Base-by-base conservation (phyloP, 441 rosid genomes). In the Populus hybrid region DNA sequence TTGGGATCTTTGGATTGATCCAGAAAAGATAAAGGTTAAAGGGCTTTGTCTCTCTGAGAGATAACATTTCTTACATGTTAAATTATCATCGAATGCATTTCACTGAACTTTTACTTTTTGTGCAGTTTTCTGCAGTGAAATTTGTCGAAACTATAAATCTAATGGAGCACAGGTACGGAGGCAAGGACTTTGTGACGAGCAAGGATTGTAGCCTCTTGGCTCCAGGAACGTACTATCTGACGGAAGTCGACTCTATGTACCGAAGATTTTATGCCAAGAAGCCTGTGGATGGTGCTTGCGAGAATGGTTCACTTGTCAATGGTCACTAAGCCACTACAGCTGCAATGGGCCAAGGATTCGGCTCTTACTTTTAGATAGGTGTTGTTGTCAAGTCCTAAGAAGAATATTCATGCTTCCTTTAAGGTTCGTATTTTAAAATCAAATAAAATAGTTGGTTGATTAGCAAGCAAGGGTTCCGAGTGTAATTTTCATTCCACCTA, bases 101-200 rank as follows among this genome's bases (percentile, higher is more conserved):
- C 75, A 56, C 75, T 67, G 12, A 72, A 2, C 29, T 33, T 21
- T 9, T n/a, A 10, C 40, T 69, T 35, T 35, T 16, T n/a, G n/a
- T 86, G 84, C 91, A 96, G 99, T 81, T 89, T 80, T 28, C 83
- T 64, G 95, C 98, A 0, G 96, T 88, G 87, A 93, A 93, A 70
- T 96, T 96, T 76, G 94, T 92, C 42, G 97, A 90, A 78, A 90
- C 89, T 4, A 66, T 96, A 94, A 89, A 94, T 88, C 88, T 96
- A 38, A 94, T 91, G 97, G 99, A 96, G 90, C 97, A 94, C 64
- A 88, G 99, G 79, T 96, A 96, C 9, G 99, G 99, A 29, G 94
- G 87, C 65, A 96, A 93, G 82, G 98, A 90, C 90, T 94, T 92
- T 24, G 90, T 91, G 86, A 96, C 99, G 3, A 93, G 87, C 90